Evolutionary conservation across 2,329 filamentous ascomycete genomes (phyloP).

Genomic region (Tolypocladium ophioglossoides): DNA sequence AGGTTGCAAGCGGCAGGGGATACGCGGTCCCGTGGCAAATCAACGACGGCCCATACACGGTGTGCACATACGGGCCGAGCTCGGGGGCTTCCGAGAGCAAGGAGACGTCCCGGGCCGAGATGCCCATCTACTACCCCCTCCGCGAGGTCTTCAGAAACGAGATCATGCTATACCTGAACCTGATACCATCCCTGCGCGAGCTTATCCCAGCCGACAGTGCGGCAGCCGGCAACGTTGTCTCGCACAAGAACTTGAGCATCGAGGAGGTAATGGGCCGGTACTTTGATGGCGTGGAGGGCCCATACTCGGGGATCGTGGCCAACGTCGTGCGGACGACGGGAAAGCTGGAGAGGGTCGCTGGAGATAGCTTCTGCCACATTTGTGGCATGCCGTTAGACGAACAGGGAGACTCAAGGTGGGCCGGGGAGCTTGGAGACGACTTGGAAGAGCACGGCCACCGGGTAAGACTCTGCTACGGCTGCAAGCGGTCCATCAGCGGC

Average conservation of each 20-base stretch:
- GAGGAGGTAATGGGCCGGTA: conserved; percentile 85
- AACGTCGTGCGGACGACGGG: conserved; percentile 91
- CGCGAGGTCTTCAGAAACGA: conserved; percentile 81
- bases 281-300: conserved; percentile 69
- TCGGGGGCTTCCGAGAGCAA: conserved; percentile 8
- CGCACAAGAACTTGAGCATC: conserved; percentile 72
- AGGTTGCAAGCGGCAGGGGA: conserved; percentile 85
- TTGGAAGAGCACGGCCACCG: conserved; percentile 13
- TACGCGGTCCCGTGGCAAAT: conserved; percentile 74
- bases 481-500: conserved; percentile 51
- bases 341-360: conserved; percentile 52
- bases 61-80: conserved; percentile 18
- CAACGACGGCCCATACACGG: conserved; percentile 53
- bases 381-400: conserved; percentile 60
- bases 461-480: conserved; percentile 58
- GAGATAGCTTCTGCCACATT: conserved; percentile 44
- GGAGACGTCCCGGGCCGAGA: conserved; percentile 14
- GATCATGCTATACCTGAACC: conserved; percentile 53
- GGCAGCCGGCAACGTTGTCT: conserved; percentile 34
- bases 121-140: conserved; percentile 62
- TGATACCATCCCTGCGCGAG: conserved; percentile 40
- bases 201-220: conserved; percentile 31
- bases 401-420: conserved; percentile 52
- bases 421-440: conserved; percentile 46
- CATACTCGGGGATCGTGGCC: conserved; percentile 83